phyloP scores from a whole-genome alignment of 306 rosid species.

The Fagus crenata region DNA sequence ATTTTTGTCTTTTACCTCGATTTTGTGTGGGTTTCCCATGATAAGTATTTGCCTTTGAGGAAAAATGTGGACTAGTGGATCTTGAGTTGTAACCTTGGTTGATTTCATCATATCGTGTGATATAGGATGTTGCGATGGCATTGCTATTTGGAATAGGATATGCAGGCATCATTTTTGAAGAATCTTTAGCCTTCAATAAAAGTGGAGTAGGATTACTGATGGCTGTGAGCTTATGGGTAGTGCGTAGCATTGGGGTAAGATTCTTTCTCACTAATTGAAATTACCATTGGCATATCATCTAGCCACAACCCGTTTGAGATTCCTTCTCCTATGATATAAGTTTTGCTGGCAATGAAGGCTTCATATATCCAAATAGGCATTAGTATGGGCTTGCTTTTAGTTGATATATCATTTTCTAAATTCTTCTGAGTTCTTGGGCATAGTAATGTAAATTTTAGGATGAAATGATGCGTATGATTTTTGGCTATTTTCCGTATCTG shows the following conservation, averaged over 20 bases:
- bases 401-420: neutral
- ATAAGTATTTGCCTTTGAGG: constrained; percentile 9
- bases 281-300: neutral
- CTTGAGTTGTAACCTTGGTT: constrained; percentile 10
- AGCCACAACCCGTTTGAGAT: neutral
- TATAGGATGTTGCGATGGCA: constrained; percentile 91
- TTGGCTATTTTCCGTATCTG: neutral
- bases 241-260: constrained; percentile 90
- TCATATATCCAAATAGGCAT: neutral
- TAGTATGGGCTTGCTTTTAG: neutral
- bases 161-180: constrained; percentile 94
- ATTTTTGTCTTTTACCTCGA: constrained; percentile 23
- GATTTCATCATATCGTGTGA: constrained; percentile 19
- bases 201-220: constrained; percentile 91
- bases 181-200: constrained; percentile 90
- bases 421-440: neutral
- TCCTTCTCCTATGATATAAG: constrained; percentile 17
- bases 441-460: neutral
- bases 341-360: constrained; percentile 2
- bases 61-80: neutral
- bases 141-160: constrained; percentile 85
- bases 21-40: constrained; percentile 11
- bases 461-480: neutral
- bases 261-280: constrained; percentile 17
- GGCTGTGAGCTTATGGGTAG: constrained; percentile 94